Conservation (phyloP, 1,139 yeast genomes). For the Schwanniomyces etchellsii region DNA sequence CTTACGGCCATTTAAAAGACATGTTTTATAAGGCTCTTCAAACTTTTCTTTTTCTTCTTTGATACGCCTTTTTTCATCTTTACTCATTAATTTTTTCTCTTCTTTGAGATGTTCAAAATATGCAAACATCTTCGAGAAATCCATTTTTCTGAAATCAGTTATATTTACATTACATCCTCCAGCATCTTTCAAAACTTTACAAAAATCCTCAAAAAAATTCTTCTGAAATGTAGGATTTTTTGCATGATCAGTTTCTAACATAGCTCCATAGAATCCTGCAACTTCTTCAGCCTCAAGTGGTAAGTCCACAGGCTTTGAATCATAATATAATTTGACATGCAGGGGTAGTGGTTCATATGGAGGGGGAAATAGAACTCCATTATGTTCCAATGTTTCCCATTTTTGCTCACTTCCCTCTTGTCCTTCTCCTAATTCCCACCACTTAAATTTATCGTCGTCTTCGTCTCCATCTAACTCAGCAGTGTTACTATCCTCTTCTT, state of each 20-base stretch:
- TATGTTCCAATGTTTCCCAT: constrained; percentile 84
- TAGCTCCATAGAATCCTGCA: constrained; percentile 90
- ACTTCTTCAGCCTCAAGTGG: constrained; percentile 91
- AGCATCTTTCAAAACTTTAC: constrained; percentile 57
- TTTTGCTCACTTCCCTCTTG: constrained; percentile 69
- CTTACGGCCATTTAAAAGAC: constrained; percentile 78
- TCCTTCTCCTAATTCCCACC: constrained; percentile 72
- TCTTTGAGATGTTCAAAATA: constrained; percentile 68
- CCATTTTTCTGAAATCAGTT: constrained; percentile 61
- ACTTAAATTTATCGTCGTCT: constrained; percentile 60
- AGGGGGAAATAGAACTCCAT: constrained; percentile 92
- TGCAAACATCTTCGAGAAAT: constrained; percentile 69
- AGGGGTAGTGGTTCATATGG: constrained; percentile 81
- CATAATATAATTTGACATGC: constrained; percentile 70
- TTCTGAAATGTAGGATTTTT: constrained; percentile 79
- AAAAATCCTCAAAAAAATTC: constrained; percentile 81
- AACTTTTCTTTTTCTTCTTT: constrained; percentile 67
- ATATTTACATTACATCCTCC: constrained; percentile 62
- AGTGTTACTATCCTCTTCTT: constrained; percentile 2
- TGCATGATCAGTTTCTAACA: constrained; percentile 85
- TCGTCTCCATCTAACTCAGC: constrained; percentile 27
- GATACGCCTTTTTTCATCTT: constrained; percentile 67
- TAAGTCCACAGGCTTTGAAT: constrained; percentile 66
- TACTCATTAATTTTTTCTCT: constrained; percentile 61
- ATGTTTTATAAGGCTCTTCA: constrained; percentile 80